phyloP scores from a whole-genome alignment of 108 stramenopile species.

The Cyclotella sp. region DNA sequence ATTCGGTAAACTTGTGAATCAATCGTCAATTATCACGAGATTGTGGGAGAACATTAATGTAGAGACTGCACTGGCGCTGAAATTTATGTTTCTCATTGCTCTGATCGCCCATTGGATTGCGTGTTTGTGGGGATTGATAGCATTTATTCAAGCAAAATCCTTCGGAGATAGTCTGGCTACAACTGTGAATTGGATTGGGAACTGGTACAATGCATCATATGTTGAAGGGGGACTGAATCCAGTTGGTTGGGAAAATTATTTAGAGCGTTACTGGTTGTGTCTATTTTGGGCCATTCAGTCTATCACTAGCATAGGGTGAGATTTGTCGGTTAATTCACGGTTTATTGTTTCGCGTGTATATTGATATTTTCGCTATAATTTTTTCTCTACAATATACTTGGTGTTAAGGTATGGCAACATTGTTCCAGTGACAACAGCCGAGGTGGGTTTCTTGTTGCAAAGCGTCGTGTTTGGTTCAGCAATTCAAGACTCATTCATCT shows the following conservation, averaged over 20 bases:
- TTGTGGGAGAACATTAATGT: constrained; percentile 27
- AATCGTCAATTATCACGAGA: constrained; percentile 13
- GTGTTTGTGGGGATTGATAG: constrained; percentile 32
- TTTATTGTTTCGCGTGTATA: neutral
- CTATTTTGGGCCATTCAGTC: constrained; percentile 61
- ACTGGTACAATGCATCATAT: constrained; percentile 37
- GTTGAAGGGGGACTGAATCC: constrained; percentile 53
- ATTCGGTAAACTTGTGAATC: constrained; percentile 25
- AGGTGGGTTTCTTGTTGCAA: constrained; percentile 6
- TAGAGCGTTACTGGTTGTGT: constrained; percentile 50
- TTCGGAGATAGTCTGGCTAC: constrained; percentile 40
- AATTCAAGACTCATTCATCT: neutral
- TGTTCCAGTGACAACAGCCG: constrained; percentile 43
- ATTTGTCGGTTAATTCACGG: neutral
- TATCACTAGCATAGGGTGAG: constrained; percentile 54
- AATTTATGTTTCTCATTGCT: constrained; percentile 35
- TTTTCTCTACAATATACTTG: neutral
- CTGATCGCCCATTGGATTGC: constrained; percentile 4
- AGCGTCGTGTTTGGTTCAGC: neutral
- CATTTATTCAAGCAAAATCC: constrained; percentile 20
- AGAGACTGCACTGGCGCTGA: constrained; percentile 28
- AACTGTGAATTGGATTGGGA: constrained; percentile 56
- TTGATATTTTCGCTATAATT: neutral
- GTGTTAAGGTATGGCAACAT: constrained; percentile 51
- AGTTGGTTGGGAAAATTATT: constrained; percentile 43